phyloP scores from a whole-genome alignment of 306 rosid genomes.

The Dalbergia oliveri region DNA sequence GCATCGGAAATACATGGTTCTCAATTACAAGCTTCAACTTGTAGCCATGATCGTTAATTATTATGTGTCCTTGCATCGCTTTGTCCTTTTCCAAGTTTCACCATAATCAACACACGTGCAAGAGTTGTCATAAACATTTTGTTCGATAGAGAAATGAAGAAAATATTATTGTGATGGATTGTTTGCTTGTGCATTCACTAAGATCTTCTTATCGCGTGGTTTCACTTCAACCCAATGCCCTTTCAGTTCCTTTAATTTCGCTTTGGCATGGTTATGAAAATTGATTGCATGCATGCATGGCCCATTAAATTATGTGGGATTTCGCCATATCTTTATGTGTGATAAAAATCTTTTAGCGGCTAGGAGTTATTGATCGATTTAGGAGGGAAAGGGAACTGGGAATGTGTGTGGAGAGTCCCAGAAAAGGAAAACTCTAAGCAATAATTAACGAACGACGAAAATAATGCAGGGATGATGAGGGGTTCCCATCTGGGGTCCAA shows the following conservation, averaged over 20 bases:
- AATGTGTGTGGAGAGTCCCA: slow-evolving; percentile 2
- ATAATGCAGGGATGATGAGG: not conserved
- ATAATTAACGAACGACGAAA: not conserved
- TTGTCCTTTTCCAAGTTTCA: slow-evolving; percentile 39
- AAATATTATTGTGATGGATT: slow-evolving; percentile 15
- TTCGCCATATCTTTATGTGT: not conserved
- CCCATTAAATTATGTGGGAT: slow-evolving; percentile 27
- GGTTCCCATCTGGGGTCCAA: not conserved
- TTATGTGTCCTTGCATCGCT: slow-evolving; percentile 4
- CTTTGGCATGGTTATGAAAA: slow-evolving; percentile 13
- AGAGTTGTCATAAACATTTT: slow-evolving; percentile 41
- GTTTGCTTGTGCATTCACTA: slow-evolving; percentile 5
- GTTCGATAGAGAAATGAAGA: slow-evolving; percentile 35
- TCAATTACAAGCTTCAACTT: slow-evolving; percentile 27
- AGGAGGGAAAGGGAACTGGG: not conserved
- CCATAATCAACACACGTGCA: slow-evolving; percentile 40
- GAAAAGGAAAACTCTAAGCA: not conserved
- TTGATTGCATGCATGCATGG: slow-evolving; percentile 26
- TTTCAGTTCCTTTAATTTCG: slow-evolving; percentile 11
- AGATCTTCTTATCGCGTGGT: slow-evolving; percentile 12
- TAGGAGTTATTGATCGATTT: not conserved
- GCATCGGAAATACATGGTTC: slow-evolving; percentile 37
- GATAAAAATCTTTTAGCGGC: not conserved
- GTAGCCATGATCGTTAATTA: slow-evolving; percentile 17
- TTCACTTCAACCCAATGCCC: not conserved